Evolutionary conservation across 1,284 basidiomycete species (phyloP).

Genomic region (Malassezia japonica): DNA sequence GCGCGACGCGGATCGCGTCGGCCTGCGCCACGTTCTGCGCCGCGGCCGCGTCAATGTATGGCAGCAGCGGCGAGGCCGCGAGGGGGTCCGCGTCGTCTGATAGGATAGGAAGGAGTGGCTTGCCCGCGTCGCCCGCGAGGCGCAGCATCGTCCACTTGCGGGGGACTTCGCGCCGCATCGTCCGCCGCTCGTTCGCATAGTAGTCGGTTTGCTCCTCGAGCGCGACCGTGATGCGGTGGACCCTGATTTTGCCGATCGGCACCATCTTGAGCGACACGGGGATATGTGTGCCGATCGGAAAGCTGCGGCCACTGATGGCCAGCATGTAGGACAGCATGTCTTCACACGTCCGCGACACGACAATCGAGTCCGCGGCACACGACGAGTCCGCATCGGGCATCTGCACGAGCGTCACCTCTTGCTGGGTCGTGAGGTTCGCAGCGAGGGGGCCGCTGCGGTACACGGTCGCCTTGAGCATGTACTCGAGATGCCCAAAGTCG

Average conservation of each 20-base stretch:
- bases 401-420: slow-evolving; percentile 69
- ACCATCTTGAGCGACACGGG: slow-evolving; percentile 72
- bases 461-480: slow-evolving; percentile 72
- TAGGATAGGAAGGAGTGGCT: slow-evolving; percentile 60
- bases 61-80: slow-evolving; percentile 50
- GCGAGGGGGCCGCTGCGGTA: slow-evolving; percentile 74
- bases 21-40: slow-evolving; percentile 25
- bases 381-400: slow-evolving; percentile 54
- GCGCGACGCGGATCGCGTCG: slow-evolving; percentile 49
- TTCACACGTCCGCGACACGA: slow-evolving; percentile 87
- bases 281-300: slow-evolving; percentile 64
- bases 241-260: slow-evolving; percentile 70
- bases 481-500: slow-evolving; percentile 68
- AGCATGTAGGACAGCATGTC: slow-evolving; percentile 73
- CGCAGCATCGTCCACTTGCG: slow-evolving; percentile 61
- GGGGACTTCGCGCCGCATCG: slow-evolving; percentile 67
- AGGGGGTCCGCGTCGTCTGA: slow-evolving; percentile 52
- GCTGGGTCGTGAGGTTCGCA: slow-evolving; percentile 60
- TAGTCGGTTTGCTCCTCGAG: slow-evolving; percentile 63
- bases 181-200: slow-evolving; percentile 51
- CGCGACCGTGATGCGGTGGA: slow-evolving; percentile 66
- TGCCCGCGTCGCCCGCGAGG: slow-evolving; percentile 56
- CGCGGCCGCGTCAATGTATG: slow-evolving; percentile 31
- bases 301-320: slow-evolving; percentile 61
- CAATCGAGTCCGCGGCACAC: slow-evolving; percentile 69